Conservation (phyloP, 2,329 filamentous ascomycete genomes). For the Rachicladosporium sp. region DNA sequence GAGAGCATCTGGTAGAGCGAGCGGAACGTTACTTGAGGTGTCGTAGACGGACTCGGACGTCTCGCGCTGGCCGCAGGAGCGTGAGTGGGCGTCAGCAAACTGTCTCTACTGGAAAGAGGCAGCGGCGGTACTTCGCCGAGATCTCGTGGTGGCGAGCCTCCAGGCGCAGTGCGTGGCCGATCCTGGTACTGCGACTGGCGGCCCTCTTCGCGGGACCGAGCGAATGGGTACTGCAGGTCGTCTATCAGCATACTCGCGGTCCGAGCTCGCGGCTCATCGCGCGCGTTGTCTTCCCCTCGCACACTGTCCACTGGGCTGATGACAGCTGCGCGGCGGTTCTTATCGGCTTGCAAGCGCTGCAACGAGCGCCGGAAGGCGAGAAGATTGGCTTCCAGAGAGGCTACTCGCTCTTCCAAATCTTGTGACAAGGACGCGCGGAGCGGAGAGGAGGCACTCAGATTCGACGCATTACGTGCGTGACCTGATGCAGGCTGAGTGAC, state of each 20-base stretch:
- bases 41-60: slow-evolving; percentile 2
- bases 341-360: slow-evolving; percentile 19
- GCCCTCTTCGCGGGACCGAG: slow-evolving; percentile 8
- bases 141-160: no score
- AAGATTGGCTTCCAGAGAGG: slow-evolving; percentile 23
- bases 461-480: no score
- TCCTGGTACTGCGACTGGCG: background rate
- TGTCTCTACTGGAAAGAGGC: background rate
- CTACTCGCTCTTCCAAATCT: slow-evolving; percentile 24
- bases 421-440: slow-evolving; percentile 9
- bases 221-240: slow-evolving; percentile 12
- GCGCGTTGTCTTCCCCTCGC: background rate
- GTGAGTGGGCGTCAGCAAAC: background rate
- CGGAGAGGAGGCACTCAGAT: slow-evolving; percentile 1
- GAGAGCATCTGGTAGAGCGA: slow-evolving; percentile 27
- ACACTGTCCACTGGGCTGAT: slow-evolving; percentile 9
- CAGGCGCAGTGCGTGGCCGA: slow-evolving; percentile 13
- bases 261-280: slow-evolving; percentile 8
- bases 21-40: slow-evolving; percentile 16
- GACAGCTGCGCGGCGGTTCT: slow-evolving; percentile 20
- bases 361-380: slow-evolving; percentile 22
- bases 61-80: background rate
- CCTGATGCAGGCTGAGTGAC: no score
- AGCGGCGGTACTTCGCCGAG: background rate
- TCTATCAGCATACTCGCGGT: slow-evolving; percentile 25